These are phyloP conservation scores for Dissophora globulifera DNA, from an alignment of 192 early-diverging fungal genomes.

Conservation along the genomic window DNA sequence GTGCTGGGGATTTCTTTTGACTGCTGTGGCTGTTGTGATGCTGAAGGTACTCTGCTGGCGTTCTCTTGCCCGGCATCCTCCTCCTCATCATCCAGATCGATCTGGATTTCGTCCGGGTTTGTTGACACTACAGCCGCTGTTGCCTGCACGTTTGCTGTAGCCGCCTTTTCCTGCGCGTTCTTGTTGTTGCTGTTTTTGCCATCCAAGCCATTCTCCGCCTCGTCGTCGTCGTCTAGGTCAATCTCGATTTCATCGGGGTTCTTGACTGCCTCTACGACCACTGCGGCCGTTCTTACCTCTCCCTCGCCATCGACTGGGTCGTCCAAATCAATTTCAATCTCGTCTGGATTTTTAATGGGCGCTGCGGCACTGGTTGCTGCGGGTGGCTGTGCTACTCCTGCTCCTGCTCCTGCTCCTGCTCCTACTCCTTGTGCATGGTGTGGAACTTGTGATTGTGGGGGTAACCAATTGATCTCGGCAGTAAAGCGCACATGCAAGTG, in stretches of 20 bases:
- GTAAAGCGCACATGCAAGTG: conserved; percentile 94
- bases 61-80: conserved; percentile 43
- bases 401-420: too few relatives aligned
- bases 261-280: neutral
- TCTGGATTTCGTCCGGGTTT: conserved; percentile 74
- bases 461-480: conserved; percentile 69
- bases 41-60: neutral
- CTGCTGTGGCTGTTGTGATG: neutral
- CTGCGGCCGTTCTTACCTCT: neutral
- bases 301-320: conserved; percentile 24
- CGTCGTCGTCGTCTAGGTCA: conserved; percentile 32
- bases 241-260: conserved; percentile 59
- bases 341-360: conserved; percentile 49
- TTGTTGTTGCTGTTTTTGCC: neutral
- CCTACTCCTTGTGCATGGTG: neutral
- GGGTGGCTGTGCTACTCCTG: neutral
- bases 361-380: neutral
- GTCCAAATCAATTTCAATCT: conserved; percentile 52
- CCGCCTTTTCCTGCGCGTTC: neutral
- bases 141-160: too few relatives aligned
- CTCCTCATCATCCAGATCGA: conserved; percentile 54
- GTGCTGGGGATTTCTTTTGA: neutral
- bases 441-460: conserved; percentile 1
- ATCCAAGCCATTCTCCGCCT: conserved; percentile 1
- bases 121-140: neutral